Percentiles rank a stretch among this genome's conserved stretches.
These are phyloP conservation scores for Podochytrium sp. DNA, from an alignment of 192 early-diverging fungal genomes.

Conservation along the genomic window DNA sequence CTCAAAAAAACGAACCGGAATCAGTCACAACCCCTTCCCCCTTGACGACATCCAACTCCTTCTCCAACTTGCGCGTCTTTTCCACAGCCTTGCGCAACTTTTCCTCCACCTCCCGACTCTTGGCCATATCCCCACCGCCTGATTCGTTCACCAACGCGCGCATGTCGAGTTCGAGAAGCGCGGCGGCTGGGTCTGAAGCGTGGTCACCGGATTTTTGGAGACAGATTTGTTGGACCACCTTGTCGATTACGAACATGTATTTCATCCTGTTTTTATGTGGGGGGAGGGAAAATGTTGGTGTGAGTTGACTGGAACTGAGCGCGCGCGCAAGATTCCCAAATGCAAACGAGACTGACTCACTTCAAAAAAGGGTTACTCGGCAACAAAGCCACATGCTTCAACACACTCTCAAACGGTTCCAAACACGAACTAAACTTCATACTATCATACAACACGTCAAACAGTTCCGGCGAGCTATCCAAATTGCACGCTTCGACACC, in stretches of 20 bases:
- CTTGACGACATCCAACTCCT: conserved; percentile 46
- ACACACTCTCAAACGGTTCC: conserved; percentile 31
- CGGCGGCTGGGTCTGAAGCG: conserved; percentile 43
- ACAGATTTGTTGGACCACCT: conserved; percentile 52
- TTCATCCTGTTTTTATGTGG: too few relatives aligned
- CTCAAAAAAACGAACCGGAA: neutral
- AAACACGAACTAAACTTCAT: conserved; percentile 40
- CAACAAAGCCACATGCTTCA: conserved; percentile 48
- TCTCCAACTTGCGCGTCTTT: conserved; percentile 48
- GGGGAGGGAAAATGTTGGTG: too few relatives aligned
- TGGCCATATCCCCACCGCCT: conserved; percentile 42
- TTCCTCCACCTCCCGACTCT: conserved; percentile 43
- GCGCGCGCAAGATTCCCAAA: neutral
- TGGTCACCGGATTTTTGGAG: conserved; percentile 51
- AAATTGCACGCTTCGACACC: conserved; percentile 25
- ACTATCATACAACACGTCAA: conserved; percentile 25
- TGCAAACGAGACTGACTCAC: neutral
- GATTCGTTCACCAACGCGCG: conserved; percentile 40
- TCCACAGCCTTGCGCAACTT: conserved; percentile 44
- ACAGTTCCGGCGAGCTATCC: conserved; percentile 30
- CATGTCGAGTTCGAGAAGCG: conserved; percentile 44
- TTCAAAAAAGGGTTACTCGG: conserved; percentile 51
- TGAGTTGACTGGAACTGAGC: too few relatives aligned
- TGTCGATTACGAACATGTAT: conserved; percentile 55
- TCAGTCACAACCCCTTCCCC: neutral